Evolutionary conservation across 345 rosid species (phyloP), one percentile per base, ranked within the genome.

Genomic region (Corchorus olitorius): DNA sequence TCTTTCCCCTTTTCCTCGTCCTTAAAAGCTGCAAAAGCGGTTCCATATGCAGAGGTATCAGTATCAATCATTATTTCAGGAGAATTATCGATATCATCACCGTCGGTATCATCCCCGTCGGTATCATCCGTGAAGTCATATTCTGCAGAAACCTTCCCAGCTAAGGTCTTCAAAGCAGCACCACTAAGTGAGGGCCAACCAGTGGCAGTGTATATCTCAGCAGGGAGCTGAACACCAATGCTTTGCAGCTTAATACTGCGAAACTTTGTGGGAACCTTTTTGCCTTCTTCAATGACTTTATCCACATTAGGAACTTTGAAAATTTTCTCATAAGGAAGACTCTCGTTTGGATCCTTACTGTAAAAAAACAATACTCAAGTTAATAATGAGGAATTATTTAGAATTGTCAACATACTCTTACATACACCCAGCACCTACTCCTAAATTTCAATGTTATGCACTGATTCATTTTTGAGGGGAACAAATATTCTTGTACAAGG

Each of bases 131-230:
- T 60, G 56, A 85, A 84, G 78, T 88, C 87, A 75, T 88, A 89
- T 39, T 87, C 91, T 19, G 90, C 90, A 80, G 97, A 92, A 65
- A 96, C 94, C 84, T 88, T 93, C 73, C 94, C 90, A 49, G 91
- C 97, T 77, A 93, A 83, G 78, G 72, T 77, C 79, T 96, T 96
- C 81, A 96, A 87, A 74, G 92, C 89, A 70, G 75, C 89, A 48
- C 94, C 97, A 71, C 90, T 82, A 65, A 93, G 81, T n/a, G 98
- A 92, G 19, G 99, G 99, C 95, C 90, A 89, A 75, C 98, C 98
- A 46, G 79, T 81, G 35, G 93, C 80, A 35, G 99, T 93, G 74
- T 83, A 92, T 35, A 62, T 84, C 85, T 93, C 98, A 37, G 87
- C 75, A 27, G 90, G 85, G 73, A 93, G 41, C 4, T 65, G 48